phyloP scores from a whole-genome alignment of 495 filamentous ascomycete genomes.

The Neurospora sp. region DNA sequence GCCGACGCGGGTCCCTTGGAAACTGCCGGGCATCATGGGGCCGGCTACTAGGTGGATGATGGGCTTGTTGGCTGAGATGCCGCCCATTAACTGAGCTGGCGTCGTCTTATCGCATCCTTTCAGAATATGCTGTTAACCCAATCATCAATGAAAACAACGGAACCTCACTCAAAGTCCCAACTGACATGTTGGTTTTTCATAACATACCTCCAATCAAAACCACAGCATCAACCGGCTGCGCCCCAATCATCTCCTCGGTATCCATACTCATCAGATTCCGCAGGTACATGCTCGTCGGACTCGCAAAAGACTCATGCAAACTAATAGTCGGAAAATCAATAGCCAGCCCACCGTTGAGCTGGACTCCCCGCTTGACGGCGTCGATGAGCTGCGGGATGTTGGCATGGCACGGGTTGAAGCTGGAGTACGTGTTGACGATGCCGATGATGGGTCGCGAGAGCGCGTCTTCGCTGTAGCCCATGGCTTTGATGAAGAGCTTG shows the following conservation, averaged over 20 bases:
- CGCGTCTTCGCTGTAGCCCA: constrained; percentile 58
- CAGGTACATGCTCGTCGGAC: constrained; percentile 60
- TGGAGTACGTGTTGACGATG: constrained; percentile 56
- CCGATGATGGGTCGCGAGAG: constrained; percentile 56
- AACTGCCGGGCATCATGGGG: constrained; percentile 58
- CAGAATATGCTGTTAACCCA: not conserved
- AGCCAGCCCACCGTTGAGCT: constrained; percentile 49
- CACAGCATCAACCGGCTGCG: constrained; percentile 54
- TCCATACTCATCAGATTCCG: constrained; percentile 65
- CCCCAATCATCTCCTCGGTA: constrained; percentile 60
- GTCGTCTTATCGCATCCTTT: constrained; percentile 59
- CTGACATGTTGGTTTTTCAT: too few relatives aligned
- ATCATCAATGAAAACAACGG: too few relatives aligned
- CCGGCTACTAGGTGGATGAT: constrained; percentile 54
- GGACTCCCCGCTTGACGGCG: constrained; percentile 52
- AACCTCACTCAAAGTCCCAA: too few relatives aligned
- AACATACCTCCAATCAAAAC: constrained; percentile 56
- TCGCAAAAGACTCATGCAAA: constrained; percentile 51
- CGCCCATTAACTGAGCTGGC: constrained; percentile 60
- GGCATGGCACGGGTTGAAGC: constrained; percentile 60
- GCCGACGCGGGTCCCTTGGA: constrained; percentile 47
- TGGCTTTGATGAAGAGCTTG: constrained; percentile 61
- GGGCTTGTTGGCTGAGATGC: constrained; percentile 60
- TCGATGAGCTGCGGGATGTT: constrained; percentile 60
- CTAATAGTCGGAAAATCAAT: constrained; percentile 61